Conservation (phyloP, 192 early-diverging fungal genomes). For the Chytriomyces sp. region DNA sequence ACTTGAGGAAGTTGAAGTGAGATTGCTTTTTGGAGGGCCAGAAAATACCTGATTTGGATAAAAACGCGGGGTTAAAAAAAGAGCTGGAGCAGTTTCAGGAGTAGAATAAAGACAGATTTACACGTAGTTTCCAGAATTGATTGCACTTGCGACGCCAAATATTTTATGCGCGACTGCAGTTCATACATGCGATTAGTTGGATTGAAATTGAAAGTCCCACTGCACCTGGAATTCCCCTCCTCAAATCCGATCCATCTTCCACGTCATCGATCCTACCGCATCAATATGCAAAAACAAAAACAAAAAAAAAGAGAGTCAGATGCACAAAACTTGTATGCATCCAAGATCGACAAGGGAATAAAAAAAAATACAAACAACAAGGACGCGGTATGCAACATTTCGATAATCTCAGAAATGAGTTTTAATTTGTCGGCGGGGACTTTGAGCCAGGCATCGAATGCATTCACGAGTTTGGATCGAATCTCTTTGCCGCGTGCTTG, state of each 20-base stretch:
- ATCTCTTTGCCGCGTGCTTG: conserved; percentile 92
- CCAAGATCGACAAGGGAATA: neutral
- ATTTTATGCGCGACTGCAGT: conserved; percentile 88
- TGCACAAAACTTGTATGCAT: conserved; percentile 80
- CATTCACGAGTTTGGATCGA: conserved; percentile 86
- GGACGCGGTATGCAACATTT: conserved; percentile 95
- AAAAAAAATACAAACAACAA: conserved; percentile 67
- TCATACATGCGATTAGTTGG: neutral
- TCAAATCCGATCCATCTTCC: conserved; percentile 87
- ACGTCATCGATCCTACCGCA: conserved; percentile 88
- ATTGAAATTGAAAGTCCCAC: neutral
- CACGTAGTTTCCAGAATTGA: conserved; percentile 97
- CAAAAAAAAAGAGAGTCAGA: neutral
- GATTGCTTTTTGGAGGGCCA: conserved; percentile 80
- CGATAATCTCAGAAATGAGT: conserved; percentile 79
- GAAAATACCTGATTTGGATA: conserved; percentile 67
- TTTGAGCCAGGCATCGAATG: conserved; percentile 89
- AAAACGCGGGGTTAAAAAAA: conserved; percentile 9
- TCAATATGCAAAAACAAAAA: neutral
- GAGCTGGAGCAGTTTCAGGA: neutral
- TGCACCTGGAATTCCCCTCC: conserved; percentile 77
- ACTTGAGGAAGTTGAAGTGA: conserved; percentile 69
- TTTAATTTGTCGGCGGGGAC: conserved; percentile 71
- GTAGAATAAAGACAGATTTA: conserved; percentile 40
- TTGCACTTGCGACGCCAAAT: conserved; percentile 88